Base-by-base conservation (phyloP, 768 basidiomycete genomes). In the Tricholoma furcatifolium region DNA sequence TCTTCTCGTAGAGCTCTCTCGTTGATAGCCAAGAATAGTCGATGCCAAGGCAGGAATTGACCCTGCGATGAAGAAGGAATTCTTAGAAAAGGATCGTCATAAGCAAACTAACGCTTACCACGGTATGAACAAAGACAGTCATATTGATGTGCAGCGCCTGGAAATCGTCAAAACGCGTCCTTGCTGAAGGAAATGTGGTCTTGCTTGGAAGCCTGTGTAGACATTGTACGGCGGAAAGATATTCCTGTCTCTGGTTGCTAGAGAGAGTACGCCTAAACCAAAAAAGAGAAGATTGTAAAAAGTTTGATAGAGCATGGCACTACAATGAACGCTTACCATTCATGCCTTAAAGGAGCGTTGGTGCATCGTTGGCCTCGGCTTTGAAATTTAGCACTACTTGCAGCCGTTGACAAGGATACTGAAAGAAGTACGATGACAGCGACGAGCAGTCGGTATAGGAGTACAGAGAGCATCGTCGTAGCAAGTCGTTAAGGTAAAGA, bases 101-200 rank as follows among this genome's bases (percentile, higher is more conserved):
- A 46, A 9, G 17, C 4, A 18, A 44, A 20, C 15, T 12, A 39
- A 14, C 11, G 15, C 71, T 50, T 55, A 74, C 75, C 41, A 72
- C 66, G 8, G 61, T 34, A 54, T 76, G 73, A 7, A 73, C 61
- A 2, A 44, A 31, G 7, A 65, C 62, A 2, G 71, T 61, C 32
- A 65, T 38, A 3, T 53, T 51, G 24, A 74, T 67, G 46, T 75
- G 75, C 14, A 64, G 38, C 0, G 67, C 71, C 51, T 71, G 69
- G 42, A 76, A 71, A 44, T 75, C 73, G 50, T 76, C 74, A 54
- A 67, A 74, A 10, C 72, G 69, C 11, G 70, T 69, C 36, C 60
- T 61, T 9, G 65, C 64, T 1, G 57, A 61, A 2, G 42, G 43
- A 27, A 64, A 51, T 9, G 50, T 38, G n/a, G 65, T 60, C 4